Conservation (phyloP, 306 rosid species). For the Sophora flavescens region DNA sequence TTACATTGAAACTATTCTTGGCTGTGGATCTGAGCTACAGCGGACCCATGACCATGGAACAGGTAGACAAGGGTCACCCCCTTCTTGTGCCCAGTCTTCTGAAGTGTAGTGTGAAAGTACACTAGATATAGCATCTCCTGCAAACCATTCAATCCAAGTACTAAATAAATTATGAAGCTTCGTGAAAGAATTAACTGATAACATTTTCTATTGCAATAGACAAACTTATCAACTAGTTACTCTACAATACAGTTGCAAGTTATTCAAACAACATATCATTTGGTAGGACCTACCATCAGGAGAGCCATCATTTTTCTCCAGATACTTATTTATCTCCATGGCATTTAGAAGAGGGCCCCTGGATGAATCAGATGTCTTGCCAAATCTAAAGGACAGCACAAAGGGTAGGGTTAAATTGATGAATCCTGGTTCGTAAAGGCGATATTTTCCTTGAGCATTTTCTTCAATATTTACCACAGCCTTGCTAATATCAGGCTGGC, state of each 20-base stretch:
- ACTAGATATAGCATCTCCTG: conserved; percentile 69
- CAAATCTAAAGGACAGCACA: conserved; percentile 81
- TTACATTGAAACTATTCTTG: conserved; percentile 87
- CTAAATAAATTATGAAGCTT: conserved; percentile 41
- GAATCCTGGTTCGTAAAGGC: conserved; percentile 91
- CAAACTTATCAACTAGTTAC: conserved; percentile 12
- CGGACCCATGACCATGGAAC: conserved; percentile 97
- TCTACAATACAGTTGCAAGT: conserved; percentile 1
- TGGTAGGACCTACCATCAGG: conserved; percentile 68
- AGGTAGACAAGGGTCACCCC: conserved; percentile 97
- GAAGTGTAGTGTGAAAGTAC: conserved; percentile 71
- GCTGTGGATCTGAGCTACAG: conserved; percentile 80
- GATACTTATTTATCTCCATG: conserved; percentile 86
- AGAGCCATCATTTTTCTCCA: conserved; percentile 83
- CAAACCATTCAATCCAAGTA: conserved; percentile 51
- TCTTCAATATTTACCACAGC: conserved; percentile 88
- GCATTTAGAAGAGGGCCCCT: conserved; percentile 94
- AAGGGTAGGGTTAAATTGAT: conserved; percentile 82
- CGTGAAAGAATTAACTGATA: conserved; percentile 18
- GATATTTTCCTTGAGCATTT: conserved; percentile 88
- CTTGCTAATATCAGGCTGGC: conserved; percentile 74
- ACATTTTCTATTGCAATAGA: conserved; percentile 14
- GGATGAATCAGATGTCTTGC: conserved; percentile 82
- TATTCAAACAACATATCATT: conserved; percentile 21
- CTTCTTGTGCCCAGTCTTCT: conserved; percentile 80